These are phyloP conservation scores for Melanopsichium pennsylvanicum DNA, from an alignment of 1,284 basidiomycete species.

Conservation along the genomic window DNA sequence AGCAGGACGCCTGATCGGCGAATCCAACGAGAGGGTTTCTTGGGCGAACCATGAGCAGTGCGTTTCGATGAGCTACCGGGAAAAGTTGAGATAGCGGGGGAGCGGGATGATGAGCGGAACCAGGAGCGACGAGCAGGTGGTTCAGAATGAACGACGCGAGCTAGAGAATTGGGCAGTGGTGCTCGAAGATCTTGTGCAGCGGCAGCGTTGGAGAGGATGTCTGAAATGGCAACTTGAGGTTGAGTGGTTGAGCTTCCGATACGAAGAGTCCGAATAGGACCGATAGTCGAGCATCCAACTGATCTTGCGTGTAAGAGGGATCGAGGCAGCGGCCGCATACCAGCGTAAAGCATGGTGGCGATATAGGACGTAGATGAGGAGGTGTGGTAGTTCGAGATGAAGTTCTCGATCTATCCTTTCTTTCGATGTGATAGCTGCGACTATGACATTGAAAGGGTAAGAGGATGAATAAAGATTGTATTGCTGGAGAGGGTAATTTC, in stretches of 20 bases:
- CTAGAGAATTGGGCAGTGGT: constrained; percentile 18
- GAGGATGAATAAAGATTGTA: too few relatives aligned
- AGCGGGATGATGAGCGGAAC: constrained; percentile 21
- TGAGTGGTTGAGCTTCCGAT: constrained; percentile 24
- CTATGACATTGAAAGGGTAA: too few relatives aligned
- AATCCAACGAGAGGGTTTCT: constrained; percentile 6
- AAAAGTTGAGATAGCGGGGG: neutral
- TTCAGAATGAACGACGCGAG: constrained; percentile 14
- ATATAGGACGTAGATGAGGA: too few relatives aligned
- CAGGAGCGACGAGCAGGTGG: constrained; percentile 19
- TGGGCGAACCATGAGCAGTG: neutral
- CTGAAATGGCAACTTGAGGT: constrained; percentile 32
- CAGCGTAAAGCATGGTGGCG: neutral
- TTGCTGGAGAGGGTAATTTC: too few relatives aligned
- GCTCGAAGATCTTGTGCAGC: constrained; percentile 14
- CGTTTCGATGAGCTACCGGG: neutral
- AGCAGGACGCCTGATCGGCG: constrained; percentile 13
- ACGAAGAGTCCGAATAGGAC: constrained; percentile 9
- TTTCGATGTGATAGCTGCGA: too few relatives aligned
- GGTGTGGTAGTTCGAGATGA: too few relatives aligned
- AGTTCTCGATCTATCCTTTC: too few relatives aligned
- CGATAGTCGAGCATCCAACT: neutral
- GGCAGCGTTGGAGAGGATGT: constrained; percentile 30
- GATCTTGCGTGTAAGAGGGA: too few relatives aligned
- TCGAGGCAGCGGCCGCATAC: too few relatives aligned